phyloP scores from a whole-genome alignment of 108 stramenopile species.

The Cyclotella baltica region DNA sequence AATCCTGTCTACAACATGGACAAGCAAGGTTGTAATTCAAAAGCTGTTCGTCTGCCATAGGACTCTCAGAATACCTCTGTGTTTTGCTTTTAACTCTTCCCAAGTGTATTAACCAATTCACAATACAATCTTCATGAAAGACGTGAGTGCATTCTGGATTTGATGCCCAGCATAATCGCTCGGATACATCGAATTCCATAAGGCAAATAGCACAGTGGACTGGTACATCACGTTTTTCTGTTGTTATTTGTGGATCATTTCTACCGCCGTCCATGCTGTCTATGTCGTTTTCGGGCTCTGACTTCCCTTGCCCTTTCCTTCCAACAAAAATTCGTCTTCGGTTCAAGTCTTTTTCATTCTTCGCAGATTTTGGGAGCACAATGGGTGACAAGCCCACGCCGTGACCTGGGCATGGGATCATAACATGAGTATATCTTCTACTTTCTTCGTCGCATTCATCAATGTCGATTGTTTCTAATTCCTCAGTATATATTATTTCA shows the following conservation, averaged over 20 bases:
- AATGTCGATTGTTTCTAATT: background rate
- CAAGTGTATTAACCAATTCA: conserved; percentile 39
- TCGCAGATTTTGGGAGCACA: background rate
- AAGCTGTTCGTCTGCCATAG: conserved; percentile 30
- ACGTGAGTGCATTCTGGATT: conserved; percentile 52
- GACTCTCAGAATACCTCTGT: conserved; percentile 15
- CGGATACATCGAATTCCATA: conserved; percentile 41
- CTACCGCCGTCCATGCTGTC: background rate
- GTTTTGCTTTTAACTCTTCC: conserved; percentile 29
- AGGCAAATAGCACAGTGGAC: conserved; percentile 55
- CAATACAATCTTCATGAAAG: conserved; percentile 56
- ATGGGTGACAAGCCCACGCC: conserved; percentile 1
- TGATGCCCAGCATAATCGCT: conserved; percentile 36
- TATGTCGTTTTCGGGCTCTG: background rate
- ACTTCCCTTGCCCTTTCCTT: background rate
- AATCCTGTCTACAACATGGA: conserved; percentile 56
- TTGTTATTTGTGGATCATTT: background rate
- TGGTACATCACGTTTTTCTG: conserved; percentile 19
- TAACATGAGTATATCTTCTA: conserved; percentile 27
- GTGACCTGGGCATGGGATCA: conserved; percentile 23
- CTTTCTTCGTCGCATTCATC: background rate
- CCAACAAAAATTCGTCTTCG: background rate
- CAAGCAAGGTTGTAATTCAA: conserved; percentile 48
- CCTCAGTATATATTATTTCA: background rate
- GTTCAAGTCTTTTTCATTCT: conserved; percentile 1